phyloP scores from a whole-genome alignment of 371 early-diverging fungal genomes.

The Mucor plumbeus region DNA sequence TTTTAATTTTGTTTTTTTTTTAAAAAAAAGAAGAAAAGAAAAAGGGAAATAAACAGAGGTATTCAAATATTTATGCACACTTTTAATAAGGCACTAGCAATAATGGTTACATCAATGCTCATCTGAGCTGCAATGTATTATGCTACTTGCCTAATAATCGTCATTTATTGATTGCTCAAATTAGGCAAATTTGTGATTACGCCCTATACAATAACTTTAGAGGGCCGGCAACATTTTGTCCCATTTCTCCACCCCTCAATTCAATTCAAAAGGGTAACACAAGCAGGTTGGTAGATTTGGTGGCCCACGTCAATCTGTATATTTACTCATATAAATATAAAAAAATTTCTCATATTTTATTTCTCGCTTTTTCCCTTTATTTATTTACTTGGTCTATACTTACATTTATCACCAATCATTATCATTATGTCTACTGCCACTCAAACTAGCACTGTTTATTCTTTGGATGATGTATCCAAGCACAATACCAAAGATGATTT shows the following conservation, averaged over 20 bases:
- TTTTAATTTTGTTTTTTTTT: neutral
- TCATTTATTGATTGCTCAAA: neutral
- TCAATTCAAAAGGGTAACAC: neutral
- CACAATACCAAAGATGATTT: constrained; percentile 64
- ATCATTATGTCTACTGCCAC: constrained; percentile 22
- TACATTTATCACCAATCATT: neutral
- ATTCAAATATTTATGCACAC: constrained; percentile 4
- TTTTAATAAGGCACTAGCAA: neutral
- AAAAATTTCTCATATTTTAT: neutral
- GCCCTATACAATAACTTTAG: neutral
- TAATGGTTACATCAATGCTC: neutral
- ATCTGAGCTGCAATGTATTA: neutral
- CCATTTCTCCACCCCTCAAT: neutral
- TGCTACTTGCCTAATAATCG: neutral
- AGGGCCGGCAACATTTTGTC: constrained; percentile 2
- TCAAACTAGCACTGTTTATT: constrained; percentile 28
- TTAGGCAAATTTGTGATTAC: constrained; percentile 9
- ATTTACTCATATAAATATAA: no score
- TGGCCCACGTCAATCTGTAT: neutral
- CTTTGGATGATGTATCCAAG: constrained; percentile 59
- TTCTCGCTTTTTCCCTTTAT: neutral
- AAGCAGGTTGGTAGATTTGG: neutral
- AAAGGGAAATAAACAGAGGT: neutral
- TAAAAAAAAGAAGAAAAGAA: constrained; percentile 11
- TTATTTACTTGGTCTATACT: constrained; percentile 1